phyloP scores from a whole-genome alignment of 306 rosid genomes.

The Lotus japonicus region DNA sequence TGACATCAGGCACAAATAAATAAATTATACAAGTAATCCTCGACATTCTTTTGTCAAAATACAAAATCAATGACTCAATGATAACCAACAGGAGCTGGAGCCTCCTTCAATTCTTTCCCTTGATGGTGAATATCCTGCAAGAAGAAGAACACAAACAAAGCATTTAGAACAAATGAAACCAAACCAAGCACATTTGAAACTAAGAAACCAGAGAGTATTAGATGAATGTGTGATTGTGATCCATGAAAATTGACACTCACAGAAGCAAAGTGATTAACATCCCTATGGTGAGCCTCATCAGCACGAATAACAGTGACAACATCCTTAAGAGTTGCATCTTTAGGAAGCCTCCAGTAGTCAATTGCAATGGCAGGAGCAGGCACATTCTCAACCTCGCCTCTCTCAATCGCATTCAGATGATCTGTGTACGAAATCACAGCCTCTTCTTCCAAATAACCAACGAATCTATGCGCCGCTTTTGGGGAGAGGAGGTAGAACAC shows the following conservation, averaged over 20 bases:
- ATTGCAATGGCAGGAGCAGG: slow-evolving; percentile 79
- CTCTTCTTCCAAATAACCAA: slow-evolving; percentile 78
- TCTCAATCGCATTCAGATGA: slow-evolving; percentile 45
- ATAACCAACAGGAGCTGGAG: slow-evolving; percentile 45
- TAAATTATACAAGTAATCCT: not conserved
- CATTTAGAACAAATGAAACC: not conserved
- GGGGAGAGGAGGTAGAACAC: slow-evolving; percentile 54
- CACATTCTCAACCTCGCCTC: slow-evolving; percentile 56
- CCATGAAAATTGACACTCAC: slow-evolving; percentile 28
- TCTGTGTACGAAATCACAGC: slow-evolving; percentile 63
- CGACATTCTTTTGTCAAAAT: not conserved
- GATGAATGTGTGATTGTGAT: not conserved
- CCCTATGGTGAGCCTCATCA: slow-evolving; percentile 77
- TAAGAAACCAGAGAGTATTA: not conserved
- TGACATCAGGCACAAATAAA: not conserved
- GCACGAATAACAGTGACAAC: slow-evolving; percentile 74
- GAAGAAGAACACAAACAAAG: not conserved
- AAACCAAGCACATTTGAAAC: no score
- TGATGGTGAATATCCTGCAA: slow-evolving; percentile 43
- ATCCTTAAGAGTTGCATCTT: slow-evolving; percentile 62
- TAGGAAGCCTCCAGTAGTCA: slow-evolving; percentile 77
- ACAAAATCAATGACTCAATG: slow-evolving; percentile 19
- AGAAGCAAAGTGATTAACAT: slow-evolving; percentile 79
- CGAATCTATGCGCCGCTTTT: slow-evolving; percentile 60
- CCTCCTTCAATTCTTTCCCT: slow-evolving; percentile 38